These are phyloP conservation scores for Magnolia sinica DNA, from an alignment of 164 flowering plant species.

Conservation along the genomic window DNA sequence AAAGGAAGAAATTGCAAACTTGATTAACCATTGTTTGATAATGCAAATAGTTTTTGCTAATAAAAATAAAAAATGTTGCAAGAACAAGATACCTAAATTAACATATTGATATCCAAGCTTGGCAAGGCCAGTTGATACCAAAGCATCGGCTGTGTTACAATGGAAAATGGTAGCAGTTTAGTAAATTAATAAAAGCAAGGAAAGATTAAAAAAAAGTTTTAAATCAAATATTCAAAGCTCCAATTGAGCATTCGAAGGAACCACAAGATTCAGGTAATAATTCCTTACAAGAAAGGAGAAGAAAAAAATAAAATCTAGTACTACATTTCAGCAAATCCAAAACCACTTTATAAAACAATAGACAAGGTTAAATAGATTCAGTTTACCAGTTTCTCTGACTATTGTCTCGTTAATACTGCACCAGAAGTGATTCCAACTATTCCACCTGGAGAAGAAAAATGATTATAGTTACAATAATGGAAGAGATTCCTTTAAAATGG, in stretches of 20 bases:
- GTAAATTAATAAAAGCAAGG: neutral
- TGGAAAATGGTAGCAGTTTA: neutral
- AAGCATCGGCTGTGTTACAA: slow-evolving; percentile 45
- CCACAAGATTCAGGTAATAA: neutral
- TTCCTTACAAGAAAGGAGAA: neutral
- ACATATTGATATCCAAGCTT: slow-evolving; percentile 49
- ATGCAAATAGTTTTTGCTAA: neutral
- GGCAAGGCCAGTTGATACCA: slow-evolving; percentile 54
- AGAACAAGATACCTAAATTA: slow-evolving; percentile 38
- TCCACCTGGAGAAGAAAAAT: slow-evolving; percentile 13
- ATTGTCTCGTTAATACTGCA: slow-evolving; percentile 12
- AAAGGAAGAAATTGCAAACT: neutral
- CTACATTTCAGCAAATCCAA: neutral
- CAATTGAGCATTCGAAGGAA: neutral
- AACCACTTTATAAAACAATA: too few species aligned
- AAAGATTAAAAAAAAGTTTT: neutral
- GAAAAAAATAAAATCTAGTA: too few species aligned
- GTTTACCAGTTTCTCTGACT: slow-evolving; percentile 14
- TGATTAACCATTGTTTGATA: neutral
- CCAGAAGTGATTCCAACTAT: slow-evolving; percentile 20
- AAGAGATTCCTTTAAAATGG: too few species aligned
- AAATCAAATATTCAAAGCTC: neutral
- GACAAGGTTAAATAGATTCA: neutral
- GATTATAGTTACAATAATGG: too few species aligned
- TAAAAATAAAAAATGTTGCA: neutral